Conservation (phyloP, 495 filamentous ascomycete species). For the Clavariopsis aquatica region DNA sequence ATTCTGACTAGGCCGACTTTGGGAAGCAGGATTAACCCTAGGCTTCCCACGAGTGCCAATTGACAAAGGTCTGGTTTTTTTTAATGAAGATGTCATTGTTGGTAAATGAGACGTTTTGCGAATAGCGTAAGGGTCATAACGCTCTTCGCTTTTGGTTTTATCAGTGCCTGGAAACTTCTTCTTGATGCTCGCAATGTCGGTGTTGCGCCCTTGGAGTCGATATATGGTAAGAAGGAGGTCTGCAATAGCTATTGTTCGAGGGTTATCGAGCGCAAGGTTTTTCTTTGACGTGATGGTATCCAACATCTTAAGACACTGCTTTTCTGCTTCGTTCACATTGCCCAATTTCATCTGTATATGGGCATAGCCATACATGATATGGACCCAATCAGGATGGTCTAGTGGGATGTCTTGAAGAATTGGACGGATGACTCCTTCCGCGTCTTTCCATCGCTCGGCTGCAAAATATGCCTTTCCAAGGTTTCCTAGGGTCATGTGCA, state of each 20-base stretch:
- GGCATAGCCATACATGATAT: constrained; percentile 23
- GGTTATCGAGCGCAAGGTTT: constrained; percentile 29
- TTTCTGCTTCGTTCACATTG: constrained; percentile 22
- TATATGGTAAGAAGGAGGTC: constrained; percentile 37
- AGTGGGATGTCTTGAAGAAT: constrained; percentile 7
- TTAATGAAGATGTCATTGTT: not conserved
- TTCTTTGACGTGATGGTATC: constrained; percentile 17
- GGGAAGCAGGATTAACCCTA: too few relatives aligned
- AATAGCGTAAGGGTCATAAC: constrained; percentile 12
- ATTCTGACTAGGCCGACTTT: too few relatives aligned
- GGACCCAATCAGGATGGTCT: constrained; percentile 24
- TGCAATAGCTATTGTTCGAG: constrained; percentile 32
- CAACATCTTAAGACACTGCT: constrained; percentile 18
- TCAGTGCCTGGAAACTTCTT: constrained; percentile 1
- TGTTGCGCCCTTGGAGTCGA: constrained; percentile 5
- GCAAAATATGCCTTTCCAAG: constrained; percentile 41
- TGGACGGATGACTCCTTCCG: constrained; percentile 25
- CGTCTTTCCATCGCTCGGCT: constrained; percentile 38
- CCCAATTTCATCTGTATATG: constrained; percentile 25
- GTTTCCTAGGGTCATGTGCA: constrained; percentile 43
- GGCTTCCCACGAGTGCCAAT: not conserved
- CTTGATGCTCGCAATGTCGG: constrained; percentile 2
- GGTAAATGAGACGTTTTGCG: constrained; percentile 5
- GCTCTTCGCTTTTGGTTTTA: not conserved
- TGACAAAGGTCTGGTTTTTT: not conserved